Base-by-base conservation (phyloP, 192 early-diverging fungal species). In the Entophlyctis helioformis region DNA sequence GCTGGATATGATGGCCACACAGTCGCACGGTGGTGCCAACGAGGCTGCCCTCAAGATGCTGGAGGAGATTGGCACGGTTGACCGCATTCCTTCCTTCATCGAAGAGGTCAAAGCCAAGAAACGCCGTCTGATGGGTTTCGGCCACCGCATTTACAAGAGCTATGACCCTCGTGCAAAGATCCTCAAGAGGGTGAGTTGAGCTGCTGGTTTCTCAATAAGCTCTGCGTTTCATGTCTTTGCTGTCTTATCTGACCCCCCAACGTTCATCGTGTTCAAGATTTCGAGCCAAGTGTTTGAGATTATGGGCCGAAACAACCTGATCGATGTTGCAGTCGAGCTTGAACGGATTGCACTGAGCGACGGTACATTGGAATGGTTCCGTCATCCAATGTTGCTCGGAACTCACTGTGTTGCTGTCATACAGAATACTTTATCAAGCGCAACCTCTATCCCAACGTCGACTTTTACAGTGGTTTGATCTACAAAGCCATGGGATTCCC, bases 401-500 rank as follows among this genome's bases (percentile, higher is more conserved):
- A n/a, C n/a, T n/a, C n/a, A n/a, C n/a, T n/a, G n/a, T n/a, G n/a
- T n/a, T n/a, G n/a, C n/a, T n/a, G n/a, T n/a, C n/a, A n/a, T n/a
- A n/a, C n/a, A n/a, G n/a, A 74, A 12, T 78, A 69, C 56, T 78
- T 78, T 53, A 57, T 69, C 27, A 55, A 48, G 42, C 51, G 76
- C 26, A 78, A 79, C 43, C 53, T 78, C 20, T 73, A 74, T 45
- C 76, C 76, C 28, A 70, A 69, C 47, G 59, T 67, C 29, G 62
- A 64, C n/a, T n/a, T n/a, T 50, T 54, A 60, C 36, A 54, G 51
- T n/a, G 67, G 68, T 6, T 51, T 79, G 29, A 62, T 65, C 41
- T 76, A 75, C 57, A 60, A 66, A 36, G 52, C 57, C 11, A 66
- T 80, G 59, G 74, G 69, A n/a, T 81, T 79, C 53, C 76, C 73